Evolutionary conservation across 1,139 yeast genomes (phyloP), one percentile per base, ranked within the genome.

Genomic region (Suhomyces anneliseae): DNA sequence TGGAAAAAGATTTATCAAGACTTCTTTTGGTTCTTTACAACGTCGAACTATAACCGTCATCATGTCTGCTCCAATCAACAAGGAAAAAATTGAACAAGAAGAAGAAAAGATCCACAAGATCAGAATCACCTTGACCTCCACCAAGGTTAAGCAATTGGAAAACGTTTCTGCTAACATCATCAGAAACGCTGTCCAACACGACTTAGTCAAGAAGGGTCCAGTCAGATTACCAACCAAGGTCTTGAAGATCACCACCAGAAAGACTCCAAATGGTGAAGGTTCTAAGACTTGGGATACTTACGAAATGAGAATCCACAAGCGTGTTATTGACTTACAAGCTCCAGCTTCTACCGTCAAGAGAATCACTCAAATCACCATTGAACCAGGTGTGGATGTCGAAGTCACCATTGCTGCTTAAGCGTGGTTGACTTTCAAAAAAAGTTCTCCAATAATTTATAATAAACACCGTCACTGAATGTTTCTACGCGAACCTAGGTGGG

Each of bases 221-320:
- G 97, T 95, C 72, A 90, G 99, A 87, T 81, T 95, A 82, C 99
- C 99, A 82, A 95, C 99, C 80, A 95, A 92, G 87, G 95, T 88
- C 66, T 88, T 95, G 74, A 90, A 88, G 81, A 85, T 95, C 82
- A 85, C 96, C 82, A 93, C 99, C 88, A 92, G 99, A 89, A 95
- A 95, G 90, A 87, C 99, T 73, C 99, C 99, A 71, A 95, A 95
- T 79, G 99, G 99, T 92, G 98, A 95, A 84, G 99, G 99, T 92
- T 93, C 99, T 69, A 93, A 95, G 92, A 95, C 99, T 69, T 95
- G 97, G 97, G 99, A 95, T 77, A 81, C 95, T 69, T 95, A 85
- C 78, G 99, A 95, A 84, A 89, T 95, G 96, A 90, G 98, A 87
- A 90, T 95, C 83, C 99, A 95, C 97, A 95, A 95, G 95, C 92